Conservation (phyloP, 345 rosid species). For the Raphanus sativus region DNA sequence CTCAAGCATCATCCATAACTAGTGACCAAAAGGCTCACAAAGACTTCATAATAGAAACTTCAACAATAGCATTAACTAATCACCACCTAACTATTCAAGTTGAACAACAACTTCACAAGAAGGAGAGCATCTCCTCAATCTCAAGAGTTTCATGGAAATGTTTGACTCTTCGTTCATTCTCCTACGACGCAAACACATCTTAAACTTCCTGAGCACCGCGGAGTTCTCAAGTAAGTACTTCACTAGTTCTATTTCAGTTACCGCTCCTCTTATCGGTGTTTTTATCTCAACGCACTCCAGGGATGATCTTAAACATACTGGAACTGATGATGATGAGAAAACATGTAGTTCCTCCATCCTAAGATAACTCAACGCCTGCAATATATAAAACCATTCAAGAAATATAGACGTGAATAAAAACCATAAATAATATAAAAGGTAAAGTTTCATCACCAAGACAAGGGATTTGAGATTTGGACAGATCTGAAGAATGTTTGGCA, state of each 20-base stretch:
- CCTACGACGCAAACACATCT: neutral
- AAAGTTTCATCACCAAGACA: neutral
- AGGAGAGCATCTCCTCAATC: neutral
- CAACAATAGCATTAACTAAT: neutral
- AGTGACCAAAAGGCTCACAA: neutral
- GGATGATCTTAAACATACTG: neutral
- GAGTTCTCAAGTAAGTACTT: neutral
- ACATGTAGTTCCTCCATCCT: neutral
- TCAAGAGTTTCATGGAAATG: neutral
- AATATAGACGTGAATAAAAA: neutral
- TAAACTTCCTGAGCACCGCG: neutral
- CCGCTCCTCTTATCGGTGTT: neutral
- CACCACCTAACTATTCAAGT: neutral
- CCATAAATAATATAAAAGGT: neutral
- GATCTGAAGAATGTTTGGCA: neutral
- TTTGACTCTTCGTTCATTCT: neutral
- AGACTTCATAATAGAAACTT: neutral
- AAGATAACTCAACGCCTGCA: neutral
- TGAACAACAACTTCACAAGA: neutral
- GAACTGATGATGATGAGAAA: neutral
- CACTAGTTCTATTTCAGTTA: neutral
- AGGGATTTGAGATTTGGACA: neutral
- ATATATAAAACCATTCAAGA: neutral
- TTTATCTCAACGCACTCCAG: neutral
- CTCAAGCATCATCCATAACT: neutral